Base-by-base conservation (phyloP, 768 basidiomycete species). In the Lentinula edodes region DNA sequence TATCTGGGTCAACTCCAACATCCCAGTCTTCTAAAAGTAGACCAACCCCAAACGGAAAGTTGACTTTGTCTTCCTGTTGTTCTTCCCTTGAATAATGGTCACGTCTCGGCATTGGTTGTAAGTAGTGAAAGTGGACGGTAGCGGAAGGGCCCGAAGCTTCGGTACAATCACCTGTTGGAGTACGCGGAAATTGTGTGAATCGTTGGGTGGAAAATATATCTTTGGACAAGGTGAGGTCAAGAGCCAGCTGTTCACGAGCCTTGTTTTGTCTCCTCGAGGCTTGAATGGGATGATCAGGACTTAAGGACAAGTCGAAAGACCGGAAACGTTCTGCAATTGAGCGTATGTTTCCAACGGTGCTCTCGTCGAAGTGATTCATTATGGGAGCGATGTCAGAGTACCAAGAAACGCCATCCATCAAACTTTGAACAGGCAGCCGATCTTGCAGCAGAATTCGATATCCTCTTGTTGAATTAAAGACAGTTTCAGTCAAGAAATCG, bases 21-120 rank as follows among this genome's bases (percentile, higher is more conserved):
- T 83, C 77, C 91, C 91, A 93, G 46, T 89, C 87, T 60, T 81
- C 78, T 60, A 93, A 70, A 43, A 93, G 76, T 20, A 86, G 75
- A 34, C 86, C 78, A 9, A 88, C 84, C 2, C 87, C 87, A 3
- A 78, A 70, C 0, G 85, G 80, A 18, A 79, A 64, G 32, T 65
- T 62, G 15, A 71, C 71, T 13, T 69, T 66, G 43, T 63, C 60
- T 10, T 67, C 70, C 8, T 67, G 62, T 45, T 43, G 39, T 9
- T 61, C 70, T 46, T 61, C 65, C 34, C 75, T 68, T 39, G 65
- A 60, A 51, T 69, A 68, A 60, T 76, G 66, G 46, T 75, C 66
- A 46, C 58, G 54, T 43, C 71, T 79, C 36, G 64, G 66, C 18
- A 78, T 61, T 1, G 90, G 90, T 12, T 69, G 82, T 20, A 93